phyloP scores from a whole-genome alignment of 2,329 filamentous ascomycete genomes.

The Ciborinia camelliae region DNA sequence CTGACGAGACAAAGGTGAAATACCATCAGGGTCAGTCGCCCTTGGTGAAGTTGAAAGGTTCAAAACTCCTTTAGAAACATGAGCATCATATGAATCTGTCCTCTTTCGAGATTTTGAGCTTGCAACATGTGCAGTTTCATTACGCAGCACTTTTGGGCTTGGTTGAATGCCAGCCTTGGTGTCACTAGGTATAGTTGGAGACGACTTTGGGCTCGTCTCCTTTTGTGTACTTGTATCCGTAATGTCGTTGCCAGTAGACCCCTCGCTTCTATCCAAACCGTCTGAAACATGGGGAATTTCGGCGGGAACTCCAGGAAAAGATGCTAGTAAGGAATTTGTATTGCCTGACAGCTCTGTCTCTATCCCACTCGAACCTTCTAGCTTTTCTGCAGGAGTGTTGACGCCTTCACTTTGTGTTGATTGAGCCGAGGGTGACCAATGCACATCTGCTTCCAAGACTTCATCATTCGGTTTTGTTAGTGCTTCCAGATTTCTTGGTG shows the following conservation, averaged over 20 bases:
- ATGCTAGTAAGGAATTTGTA: background rate
- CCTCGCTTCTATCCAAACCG: background rate
- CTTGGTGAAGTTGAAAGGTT: slow-evolving; percentile 27
- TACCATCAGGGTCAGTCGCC: slow-evolving; percentile 22
- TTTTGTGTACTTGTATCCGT: background rate
- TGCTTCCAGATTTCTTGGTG: slow-evolving; percentile 45
- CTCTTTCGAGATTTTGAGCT: slow-evolving; percentile 21
- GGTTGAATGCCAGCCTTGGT: background rate
- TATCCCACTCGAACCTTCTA: background rate
- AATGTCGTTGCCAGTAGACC: background rate
- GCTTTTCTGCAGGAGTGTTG: slow-evolving; percentile 11
- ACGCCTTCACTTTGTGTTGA: slow-evolving; percentile 1
- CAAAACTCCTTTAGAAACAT: slow-evolving; percentile 31
- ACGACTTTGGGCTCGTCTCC: background rate
- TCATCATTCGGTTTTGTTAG: slow-evolving; percentile 23
- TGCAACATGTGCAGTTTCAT: slow-evolving; percentile 16
- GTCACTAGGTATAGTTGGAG: slow-evolving; percentile 2
- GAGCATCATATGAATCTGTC: slow-evolving; percentile 28
- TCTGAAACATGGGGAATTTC: background rate
- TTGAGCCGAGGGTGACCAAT: background rate
- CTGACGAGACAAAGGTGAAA: slow-evolving; percentile 20
- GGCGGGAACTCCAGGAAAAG: background rate
- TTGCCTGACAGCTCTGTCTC: background rate
- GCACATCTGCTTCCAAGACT: background rate
- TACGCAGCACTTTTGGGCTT: slow-evolving; percentile 19